Evolutionary conservation across 1,139 yeast genomes (phyloP).

Genomic region (Magnusiomyces tetraspermus): DNA sequence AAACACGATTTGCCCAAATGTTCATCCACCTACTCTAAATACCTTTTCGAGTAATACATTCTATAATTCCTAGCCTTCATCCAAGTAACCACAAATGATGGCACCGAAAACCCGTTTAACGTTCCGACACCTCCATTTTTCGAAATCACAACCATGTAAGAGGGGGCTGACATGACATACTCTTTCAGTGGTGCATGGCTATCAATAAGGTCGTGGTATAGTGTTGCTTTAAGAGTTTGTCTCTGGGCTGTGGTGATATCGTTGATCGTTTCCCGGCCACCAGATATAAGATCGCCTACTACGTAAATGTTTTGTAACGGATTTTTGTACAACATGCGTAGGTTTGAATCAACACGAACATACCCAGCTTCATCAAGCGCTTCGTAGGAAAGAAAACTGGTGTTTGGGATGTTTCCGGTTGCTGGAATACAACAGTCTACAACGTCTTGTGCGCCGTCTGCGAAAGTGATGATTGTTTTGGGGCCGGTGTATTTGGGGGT

Average conservation of each 20-base stretch:
- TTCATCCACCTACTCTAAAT: no score
- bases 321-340: constrained; percentile 11
- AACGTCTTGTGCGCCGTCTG: constrained; percentile 9
- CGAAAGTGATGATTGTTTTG: constrained; percentile 11
- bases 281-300: constrained; percentile 12
- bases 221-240: constrained; percentile 8
- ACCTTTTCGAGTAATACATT: constrained; percentile 8
- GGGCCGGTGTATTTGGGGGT: not conserved
- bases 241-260: constrained; percentile 11
- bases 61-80: constrained; percentile 12
- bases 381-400: constrained; percentile 7
- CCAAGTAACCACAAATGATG: constrained; percentile 12
- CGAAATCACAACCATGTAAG: constrained; percentile 12
- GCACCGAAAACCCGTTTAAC: constrained; percentile 10
- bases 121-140: constrained; percentile 15
- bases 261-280: constrained; percentile 10
- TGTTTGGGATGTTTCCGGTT: constrained; percentile 14
- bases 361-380: constrained; percentile 12
- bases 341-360: constrained; percentile 9
- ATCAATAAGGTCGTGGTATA: constrained; percentile 11
- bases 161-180: constrained; percentile 6
- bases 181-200: constrained; percentile 2
- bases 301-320: constrained; percentile 11
- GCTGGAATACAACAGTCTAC: constrained; percentile 15
- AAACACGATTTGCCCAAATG: no score